Base-by-base conservation (phyloP, 257 asterid genomes). In the Fraxinus excelsior region DNA sequence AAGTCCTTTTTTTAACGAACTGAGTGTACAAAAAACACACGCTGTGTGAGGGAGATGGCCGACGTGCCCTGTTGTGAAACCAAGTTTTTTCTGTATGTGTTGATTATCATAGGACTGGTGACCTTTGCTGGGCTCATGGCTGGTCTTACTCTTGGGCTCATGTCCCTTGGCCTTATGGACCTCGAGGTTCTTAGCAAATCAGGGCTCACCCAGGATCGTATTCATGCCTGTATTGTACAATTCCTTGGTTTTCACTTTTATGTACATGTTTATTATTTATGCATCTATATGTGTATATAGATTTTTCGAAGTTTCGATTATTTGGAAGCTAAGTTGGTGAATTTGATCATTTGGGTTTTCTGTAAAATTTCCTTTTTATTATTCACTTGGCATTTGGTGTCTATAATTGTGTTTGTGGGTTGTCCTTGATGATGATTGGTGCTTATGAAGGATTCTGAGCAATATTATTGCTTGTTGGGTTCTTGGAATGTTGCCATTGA, bases 121-220 rank as follows among this genome's bases (percentile, higher is more conserved):
- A 1, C 49, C 75, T 96, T 96, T 83, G 99, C 98, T 69, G 99
- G 99, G 78, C 86, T 96, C 64, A 93, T 96, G 99, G 98, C 99
- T 9, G 99, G 99, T 73, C 87, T 96, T 7, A 96, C 99, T 42
- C 97, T 96, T n/a, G 99, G 99, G 16, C 88, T 96, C 49, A 96
- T 93, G 98, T 96, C 99, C 73, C 97, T 96, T 77, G 98, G 98
- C 51, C 98, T 96, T 76, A 98, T 96, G 0, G 99, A 96, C 90
- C 99, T 96, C 21, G 99, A 96, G 84, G 99, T 96, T 85, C 93
- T 96, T 56, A 96, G 98, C 92, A 91, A 89, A 85, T 89, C 99
- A 1, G 99, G 99, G 21, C 94, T 92, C 69, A 86, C 98, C 18
- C 84, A 89, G 62, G 99, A 96, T 89, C 98, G 99, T 70, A 80